Base-by-base conservation (phyloP, 495 filamentous ascomycete genomes). In the Halenospora varia region DNA sequence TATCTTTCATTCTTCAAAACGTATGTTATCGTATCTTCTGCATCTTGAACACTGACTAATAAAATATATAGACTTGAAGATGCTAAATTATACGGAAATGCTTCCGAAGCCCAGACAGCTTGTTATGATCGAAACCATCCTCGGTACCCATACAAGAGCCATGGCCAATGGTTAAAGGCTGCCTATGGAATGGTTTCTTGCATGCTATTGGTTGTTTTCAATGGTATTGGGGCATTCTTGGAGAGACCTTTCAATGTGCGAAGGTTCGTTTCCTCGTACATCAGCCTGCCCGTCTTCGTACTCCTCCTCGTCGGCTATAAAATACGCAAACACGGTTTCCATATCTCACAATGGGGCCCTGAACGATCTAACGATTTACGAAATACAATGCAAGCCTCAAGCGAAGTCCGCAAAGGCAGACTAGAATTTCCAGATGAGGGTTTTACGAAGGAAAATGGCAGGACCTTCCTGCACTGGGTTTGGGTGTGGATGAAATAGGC, bases 141-240 rank as follows among this genome's bases (percentile, higher is more conserved):
- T 8, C 62, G 70, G 25, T 79, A 79, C 51, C 75, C 75, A 0
- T 78, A 78, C 53, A 75, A 75, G 52, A 74, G 74, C 0, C 75
- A 77, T 57, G 73, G 74, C 2, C 77, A 80, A 60, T 71, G 70
- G 57, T 65, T 78, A 22, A 71, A 73, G 45, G 76, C 71, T 2
- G 66, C 61, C 20, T 80, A 77, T 51, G 77, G 75, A 2, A 40
- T 78, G n/a, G 50, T 70, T 8, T 70, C 70, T 22, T 75, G 76
- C 51, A 62, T 67, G 11, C 49, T 77, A 3, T 57, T 80, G 0
- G 65, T 75, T 4, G 40, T 77, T 9, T 80, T 80, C 63, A 80
- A 78, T 55, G 75, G 75, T 1, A 69, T 74, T 25, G 59, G 53
- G 0, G 66, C 74, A 2, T 74, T 78, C 48, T 57, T 75, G 2